These are phyloP conservation scores for Boletellus ananas DNA, from an alignment of 768 basidiomycete genomes.

Conservation along the genomic window DNA sequence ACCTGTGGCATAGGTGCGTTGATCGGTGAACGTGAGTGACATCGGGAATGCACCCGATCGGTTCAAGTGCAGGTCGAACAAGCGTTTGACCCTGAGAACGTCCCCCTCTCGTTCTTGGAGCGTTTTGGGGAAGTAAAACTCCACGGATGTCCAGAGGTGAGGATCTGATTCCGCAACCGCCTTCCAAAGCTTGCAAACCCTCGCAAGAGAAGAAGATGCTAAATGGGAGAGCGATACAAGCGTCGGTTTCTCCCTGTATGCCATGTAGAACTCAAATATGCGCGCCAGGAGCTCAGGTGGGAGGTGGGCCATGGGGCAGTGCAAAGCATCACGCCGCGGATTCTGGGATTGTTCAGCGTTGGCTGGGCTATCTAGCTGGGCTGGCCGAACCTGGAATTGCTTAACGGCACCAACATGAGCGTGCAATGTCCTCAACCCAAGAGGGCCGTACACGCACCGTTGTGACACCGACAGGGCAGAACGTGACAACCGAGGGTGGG, in stretches of 20 bases:
- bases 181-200: constrained; percentile 23
- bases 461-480: too few relatives aligned
- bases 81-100: neutral
- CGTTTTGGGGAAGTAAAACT: constrained; percentile 9
- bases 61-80: constrained; percentile 11
- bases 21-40: constrained; percentile 19
- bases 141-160: constrained; percentile 22
- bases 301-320: too few relatives aligned
- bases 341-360: neutral
- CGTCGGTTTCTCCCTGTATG: neutral
- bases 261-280: neutral
- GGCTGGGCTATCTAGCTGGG: neutral
- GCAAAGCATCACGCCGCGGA: neutral
- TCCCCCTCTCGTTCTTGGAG: neutral
- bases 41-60: constrained; percentile 12
- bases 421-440: too few relatives aligned
- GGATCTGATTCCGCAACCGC: constrained; percentile 8
- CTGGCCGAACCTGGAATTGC: too few relatives aligned
- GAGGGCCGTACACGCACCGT: too few relatives aligned
- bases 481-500: too few relatives aligned
- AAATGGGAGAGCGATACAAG: neutral
- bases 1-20: constrained; percentile 2
- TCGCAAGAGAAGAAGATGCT: constrained; percentile 11
- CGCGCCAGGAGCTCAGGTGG: too few relatives aligned
- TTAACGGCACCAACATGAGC: too few relatives aligned